These are phyloP conservation scores for Areca catechu DNA, from an alignment of 176 grass and related monocot genomes.

Conservation along the genomic window DNA sequence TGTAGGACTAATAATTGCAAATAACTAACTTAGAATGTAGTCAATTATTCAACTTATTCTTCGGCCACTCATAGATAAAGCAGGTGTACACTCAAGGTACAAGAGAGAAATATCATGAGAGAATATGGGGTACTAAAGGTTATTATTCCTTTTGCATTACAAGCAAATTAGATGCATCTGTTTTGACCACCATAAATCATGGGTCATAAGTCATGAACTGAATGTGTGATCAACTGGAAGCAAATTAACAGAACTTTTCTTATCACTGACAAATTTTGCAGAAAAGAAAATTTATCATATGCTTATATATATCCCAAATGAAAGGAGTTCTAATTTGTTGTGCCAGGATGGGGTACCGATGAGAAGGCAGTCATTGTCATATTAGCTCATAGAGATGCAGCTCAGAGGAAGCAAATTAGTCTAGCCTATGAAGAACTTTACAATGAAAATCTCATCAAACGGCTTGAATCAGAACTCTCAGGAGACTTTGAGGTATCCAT, in stretches of 20 bases:
- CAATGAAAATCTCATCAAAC: constrained; percentile 43
- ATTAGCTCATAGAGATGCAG: constrained; percentile 52
- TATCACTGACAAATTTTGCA: neutral
- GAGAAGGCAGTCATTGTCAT: constrained; percentile 61
- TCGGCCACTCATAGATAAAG: too few species aligned
- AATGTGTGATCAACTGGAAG: too few species aligned
- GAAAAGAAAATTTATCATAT: neutral
- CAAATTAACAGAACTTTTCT: neutral
- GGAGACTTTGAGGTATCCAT: constrained; percentile 61
- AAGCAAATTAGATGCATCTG: too few species aligned
- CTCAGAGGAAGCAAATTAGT: constrained; percentile 58
- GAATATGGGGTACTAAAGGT: too few species aligned
- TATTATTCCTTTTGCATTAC: too few species aligned
- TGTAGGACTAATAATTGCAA: too few species aligned
- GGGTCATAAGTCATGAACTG: too few species aligned
- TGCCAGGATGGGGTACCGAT: constrained; percentile 81
- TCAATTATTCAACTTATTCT: too few species aligned
- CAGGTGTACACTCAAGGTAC: too few species aligned
- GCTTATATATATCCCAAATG: neutral
- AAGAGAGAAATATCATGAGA: too few species aligned
- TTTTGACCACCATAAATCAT: too few species aligned
- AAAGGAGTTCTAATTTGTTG: neutral
- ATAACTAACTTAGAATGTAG: too few species aligned
- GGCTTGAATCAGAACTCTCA: constrained; percentile 62
- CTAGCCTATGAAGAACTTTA: constrained; percentile 52